Evolutionary conservation across 257 asterid species (phyloP), one percentile per base, ranked within the genome.

Genomic region (Plantago ovata): DNA sequence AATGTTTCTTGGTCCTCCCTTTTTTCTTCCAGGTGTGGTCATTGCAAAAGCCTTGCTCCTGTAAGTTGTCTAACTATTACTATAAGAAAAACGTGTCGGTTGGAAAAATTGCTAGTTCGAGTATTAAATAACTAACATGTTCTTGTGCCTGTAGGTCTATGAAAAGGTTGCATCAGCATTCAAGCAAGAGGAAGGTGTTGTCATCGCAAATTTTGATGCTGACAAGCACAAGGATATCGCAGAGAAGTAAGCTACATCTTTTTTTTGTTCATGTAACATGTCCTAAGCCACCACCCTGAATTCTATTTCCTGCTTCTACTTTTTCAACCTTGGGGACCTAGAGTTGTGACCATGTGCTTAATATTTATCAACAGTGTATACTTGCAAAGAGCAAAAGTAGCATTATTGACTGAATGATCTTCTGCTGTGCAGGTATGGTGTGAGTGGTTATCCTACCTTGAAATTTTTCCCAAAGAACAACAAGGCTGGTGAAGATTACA

Each of bases 381-480:
- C 7, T 28, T 3, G 36, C 36, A 28, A 28, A 28, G 36, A 28
- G 36, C 4, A 28, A 28, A 39, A 10, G 60, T 60, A 33, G 16
- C 66, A 58, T 54, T 28, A 11, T 20, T 46, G 22, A 23, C 67
- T 67, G 21, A 67, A 48, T 12, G 39, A 10, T 61, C 2, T 39
- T 14, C 19, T 60, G 36, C 38, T 24, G 36, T 3, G 23, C 71
- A 82, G 89, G 79, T 76, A 79, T 60, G 85, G 81, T 18, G 74
- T 82, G 38, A 76, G 85, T 61, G 83, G 89, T 57, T 82, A 24
- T 67, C 89, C 89, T 39, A 82, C 89, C 20, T 61, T 82, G 52
- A 92, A 89, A 61, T 92, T 92, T 82, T 92, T 92, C 84, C 95
- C 98, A 6, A 92, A 84, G 89, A 81, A 75, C 69, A 92, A 85